Base-by-base conservation (phyloP, 2,329 filamentous ascomycete species). In the Aspergillus tanneri region DNA sequence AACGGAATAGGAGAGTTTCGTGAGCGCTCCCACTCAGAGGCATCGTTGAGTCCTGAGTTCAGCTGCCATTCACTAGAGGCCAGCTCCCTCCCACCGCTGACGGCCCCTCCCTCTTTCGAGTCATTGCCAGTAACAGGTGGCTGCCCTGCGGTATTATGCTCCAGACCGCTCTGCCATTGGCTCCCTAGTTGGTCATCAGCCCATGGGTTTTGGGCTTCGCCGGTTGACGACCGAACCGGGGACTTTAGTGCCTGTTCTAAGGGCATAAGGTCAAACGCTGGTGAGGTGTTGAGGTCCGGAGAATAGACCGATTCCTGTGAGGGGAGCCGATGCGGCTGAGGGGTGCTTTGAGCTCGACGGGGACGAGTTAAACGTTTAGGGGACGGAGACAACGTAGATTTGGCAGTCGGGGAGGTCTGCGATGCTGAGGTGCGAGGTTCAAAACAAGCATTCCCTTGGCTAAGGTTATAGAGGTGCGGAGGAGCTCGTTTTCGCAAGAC, bases 401-500 rank as follows among this genome's bases (percentile, higher is more conserved):
- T 59, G 22, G 55, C 56, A 46, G 59, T 62, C 30, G 60, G 62
- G 28, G 54, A 74, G 55, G 45, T 67, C 59, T 63, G 66, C 59
- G 51, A 75, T 53, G 44, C 66, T 58, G 64, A 63, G 59, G 47
- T 72, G 47, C 37, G 69, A 62, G 49, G 61, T 47, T 56, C 57
- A 23, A 59, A 50, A 51, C 53, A 57, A 53, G 57, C 57, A 60
- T 62, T 60, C 47, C 63, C 55, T 60, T 67, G 62, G 36, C 53
- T 56, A 37, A 65, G 62, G 47, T 63, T 63, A 32, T 66, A 55
- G 38, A 70, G 62, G 49, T 63, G 65, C 36, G 67, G 66, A 46
- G 68, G 67, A 53, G 65, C 65, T 56, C 58, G 60, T 58, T 70
- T 70, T 52, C 67, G 66, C 57, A 70, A 59, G 55, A 69, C 68